These are phyloP conservation scores for Flaveria floridana DNA, from an alignment of 140 eudicot species.

Conservation along the genomic window DNA sequence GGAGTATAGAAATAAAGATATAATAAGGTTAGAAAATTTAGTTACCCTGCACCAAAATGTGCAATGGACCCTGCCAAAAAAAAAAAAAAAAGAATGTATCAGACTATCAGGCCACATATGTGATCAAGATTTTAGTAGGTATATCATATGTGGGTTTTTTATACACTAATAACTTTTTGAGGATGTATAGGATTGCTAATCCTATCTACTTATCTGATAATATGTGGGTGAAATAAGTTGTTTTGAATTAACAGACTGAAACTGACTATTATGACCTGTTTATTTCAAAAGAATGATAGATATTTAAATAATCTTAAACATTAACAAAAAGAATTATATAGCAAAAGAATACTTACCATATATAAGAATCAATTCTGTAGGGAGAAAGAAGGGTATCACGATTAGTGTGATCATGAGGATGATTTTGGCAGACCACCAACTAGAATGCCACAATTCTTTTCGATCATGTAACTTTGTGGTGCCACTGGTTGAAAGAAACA, in stretches of 20 bases:
- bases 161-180: not conserved
- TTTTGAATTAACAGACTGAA: not conserved
- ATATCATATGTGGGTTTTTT: not conserved
- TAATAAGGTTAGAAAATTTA: constrained; percentile 4
- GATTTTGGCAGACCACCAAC: constrained; percentile 71
- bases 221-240: not conserved
- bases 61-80: constrained; percentile 58
- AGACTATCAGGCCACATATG: constrained; percentile 23
- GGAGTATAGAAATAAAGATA: constrained; percentile 20
- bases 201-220: not conserved
- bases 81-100: constrained; percentile 11
- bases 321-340: not conserved
- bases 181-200: not conserved
- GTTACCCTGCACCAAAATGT: constrained; percentile 78
- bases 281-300: not conserved
- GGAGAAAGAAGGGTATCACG: constrained; percentile 52
- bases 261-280: not conserved
- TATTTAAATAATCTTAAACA: not conserved
- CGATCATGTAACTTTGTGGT: constrained; percentile 55
- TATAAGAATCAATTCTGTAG: constrained; percentile 44
- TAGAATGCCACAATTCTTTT: constrained; percentile 69
- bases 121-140: not conserved
- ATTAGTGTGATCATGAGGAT: constrained; percentile 37
- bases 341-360: constrained; percentile 50
- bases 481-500: constrained; percentile 69